Evolutionary conservation across 192 early-diverging fungal genomes (phyloP), one percentile per base, ranked within the genome.

Genomic region (Coemansia sp.): DNA sequence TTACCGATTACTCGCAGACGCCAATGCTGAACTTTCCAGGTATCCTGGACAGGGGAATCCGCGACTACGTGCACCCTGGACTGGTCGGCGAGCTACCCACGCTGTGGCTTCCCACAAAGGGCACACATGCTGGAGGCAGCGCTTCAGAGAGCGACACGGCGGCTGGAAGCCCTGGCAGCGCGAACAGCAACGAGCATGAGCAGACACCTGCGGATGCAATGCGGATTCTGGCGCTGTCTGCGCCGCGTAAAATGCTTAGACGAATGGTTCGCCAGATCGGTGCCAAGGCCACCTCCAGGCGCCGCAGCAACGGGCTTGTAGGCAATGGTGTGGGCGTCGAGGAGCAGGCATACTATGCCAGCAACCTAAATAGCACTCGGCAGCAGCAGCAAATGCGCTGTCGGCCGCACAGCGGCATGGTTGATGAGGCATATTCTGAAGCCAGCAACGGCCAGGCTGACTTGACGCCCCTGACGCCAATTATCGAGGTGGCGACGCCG

Each of bases 1-100:
- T 66, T 39, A 93, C 91, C 0, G 90, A 93, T 66, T 93, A 90
- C 63, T 71, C 64, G 60, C 87, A 93, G 68, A 90, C 92, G 20
- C 91, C 92, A 12, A 93, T 93, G 91, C 88, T 90, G 0, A 76
- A 91, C 28, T 87, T 88, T 48, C 51, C 77, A 18, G 92, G 92
- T n/a, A 85, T 93, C 8, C 73, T 93, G 53, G 91, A 93, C 66
- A 88, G 88, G 45, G 88, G 90, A 4, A 90, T 92, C 79, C 78
- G 85, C 55, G 83, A 81, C 22, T 93, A 90, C 43, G 86, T 74
- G 28, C 83, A 91, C 39, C 92, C 92, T 15, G 90, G 87, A 5
- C 67, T 92, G 22, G 65, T 87, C 5, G 92, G 91, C 18, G 86
- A 84, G 22, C 75, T 92, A 54, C 92, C 92, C 9, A 86, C 87